phyloP scores from a whole-genome alignment of 305 asterid genomes.

The Andrographis paniculata region DNA sequence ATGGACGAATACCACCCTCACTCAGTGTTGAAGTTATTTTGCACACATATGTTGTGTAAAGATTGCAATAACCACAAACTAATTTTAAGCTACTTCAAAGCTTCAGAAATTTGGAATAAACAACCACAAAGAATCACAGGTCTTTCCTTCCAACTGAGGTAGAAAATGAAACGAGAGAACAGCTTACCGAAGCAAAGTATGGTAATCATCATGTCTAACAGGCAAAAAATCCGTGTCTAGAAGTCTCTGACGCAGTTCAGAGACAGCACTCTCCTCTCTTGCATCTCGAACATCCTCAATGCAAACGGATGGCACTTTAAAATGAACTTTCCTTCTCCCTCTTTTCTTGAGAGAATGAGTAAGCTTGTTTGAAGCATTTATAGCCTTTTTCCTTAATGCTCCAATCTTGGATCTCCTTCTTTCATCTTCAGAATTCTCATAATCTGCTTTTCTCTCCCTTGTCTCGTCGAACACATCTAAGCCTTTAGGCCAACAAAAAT shows the following conservation, averaged over 20 bases:
- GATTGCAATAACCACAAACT: too few relatives aligned
- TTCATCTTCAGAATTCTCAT: slow-evolving; percentile 79
- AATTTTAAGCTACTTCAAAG: too few relatives aligned
- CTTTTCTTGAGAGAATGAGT: slow-evolving; percentile 82
- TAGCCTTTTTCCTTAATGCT: slow-evolving; percentile 71
- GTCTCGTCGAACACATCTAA: slow-evolving; percentile 46
- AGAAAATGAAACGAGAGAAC: background rate
- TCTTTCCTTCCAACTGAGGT: background rate
- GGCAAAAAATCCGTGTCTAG: slow-evolving; percentile 63
- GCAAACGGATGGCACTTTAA: slow-evolving; percentile 68
- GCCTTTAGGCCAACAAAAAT: slow-evolving; percentile 37
- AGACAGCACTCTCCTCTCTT: slow-evolving; percentile 75
- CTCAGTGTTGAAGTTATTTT: too few relatives aligned
- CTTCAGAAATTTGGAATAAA: too few relatives aligned
- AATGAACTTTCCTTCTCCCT: slow-evolving; percentile 84
- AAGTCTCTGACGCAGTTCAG: slow-evolving; percentile 74
- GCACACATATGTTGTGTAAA: too few relatives aligned
- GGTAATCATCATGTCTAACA: slow-evolving; percentile 79
- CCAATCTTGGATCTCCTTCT: slow-evolving; percentile 71
- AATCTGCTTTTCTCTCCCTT: slow-evolving; percentile 76
- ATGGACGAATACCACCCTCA: too few relatives aligned
- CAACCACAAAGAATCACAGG: background rate
- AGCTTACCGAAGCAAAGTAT: slow-evolving; percentile 68
- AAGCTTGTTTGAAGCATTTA: slow-evolving; percentile 85
- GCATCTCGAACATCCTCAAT: slow-evolving; percentile 91